Conservation (phyloP, 768 basidiomycete genomes). For the Clitopilus passeckerianus region DNA sequence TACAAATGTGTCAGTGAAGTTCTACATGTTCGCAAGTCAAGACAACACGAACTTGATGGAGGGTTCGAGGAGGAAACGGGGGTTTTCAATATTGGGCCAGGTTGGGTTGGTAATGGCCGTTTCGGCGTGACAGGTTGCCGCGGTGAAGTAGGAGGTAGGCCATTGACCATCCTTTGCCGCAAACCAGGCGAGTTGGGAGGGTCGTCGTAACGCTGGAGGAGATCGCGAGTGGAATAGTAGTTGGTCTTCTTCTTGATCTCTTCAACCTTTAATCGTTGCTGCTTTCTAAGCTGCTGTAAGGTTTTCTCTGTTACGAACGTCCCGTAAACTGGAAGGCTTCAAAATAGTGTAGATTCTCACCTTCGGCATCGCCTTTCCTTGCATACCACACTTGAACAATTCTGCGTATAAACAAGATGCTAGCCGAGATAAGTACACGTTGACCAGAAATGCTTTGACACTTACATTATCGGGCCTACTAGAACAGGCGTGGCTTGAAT, state of each 20-base stretch:
- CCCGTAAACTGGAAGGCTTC: too few relatives aligned
- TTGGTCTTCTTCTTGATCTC: constrained; percentile 98
- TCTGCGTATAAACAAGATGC: constrained; percentile 71
- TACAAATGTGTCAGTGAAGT: constrained; percentile 2
- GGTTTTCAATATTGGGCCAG: neutral
- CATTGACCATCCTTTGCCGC: constrained; percentile 31
- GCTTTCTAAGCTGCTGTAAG: constrained; percentile 64
- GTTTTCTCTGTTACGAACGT: constrained; percentile 58
- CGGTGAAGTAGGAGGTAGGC: constrained; percentile 5
- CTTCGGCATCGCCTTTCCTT: constrained; percentile 75
- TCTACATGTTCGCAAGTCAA: neutral
- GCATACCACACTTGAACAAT: constrained; percentile 85
- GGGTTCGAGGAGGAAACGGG: neutral
- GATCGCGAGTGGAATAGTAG: constrained; percentile 86
- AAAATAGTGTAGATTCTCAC: constrained; percentile 31
- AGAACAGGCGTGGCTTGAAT: constrained; percentile 55
- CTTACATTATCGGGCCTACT: constrained; percentile 76
- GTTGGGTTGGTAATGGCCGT: neutral
- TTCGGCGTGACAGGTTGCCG: neutral
- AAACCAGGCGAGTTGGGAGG: constrained; percentile 30
- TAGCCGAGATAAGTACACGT: constrained; percentile 15
- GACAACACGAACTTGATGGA: neutral
- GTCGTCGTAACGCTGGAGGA: constrained; percentile 89
- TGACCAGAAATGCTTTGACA: constrained; percentile 11
- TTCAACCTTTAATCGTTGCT: constrained; percentile 83